Evolutionary conservation across 345 rosid species (phyloP).

Genomic region (Lepidium didymum): DNA sequence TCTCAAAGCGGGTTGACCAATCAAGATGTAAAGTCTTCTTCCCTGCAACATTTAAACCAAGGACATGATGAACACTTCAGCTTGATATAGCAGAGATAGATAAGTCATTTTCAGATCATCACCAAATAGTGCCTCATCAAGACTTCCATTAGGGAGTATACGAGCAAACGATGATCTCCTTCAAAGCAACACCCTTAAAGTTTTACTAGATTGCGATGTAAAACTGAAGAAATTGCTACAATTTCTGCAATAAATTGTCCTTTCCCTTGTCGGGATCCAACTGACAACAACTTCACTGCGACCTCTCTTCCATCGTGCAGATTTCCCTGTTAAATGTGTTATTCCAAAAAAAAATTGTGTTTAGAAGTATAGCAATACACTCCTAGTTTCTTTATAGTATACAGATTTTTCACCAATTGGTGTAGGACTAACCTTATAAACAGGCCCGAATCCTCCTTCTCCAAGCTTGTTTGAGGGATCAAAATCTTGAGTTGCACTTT

Average conservation of each 20-base stretch:
- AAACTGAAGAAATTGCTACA: slow-evolving; percentile 32
- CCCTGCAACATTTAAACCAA: slow-evolving; percentile 29
- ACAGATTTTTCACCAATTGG: background rate
- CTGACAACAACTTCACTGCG: slow-evolving; percentile 59
- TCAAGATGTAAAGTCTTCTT: slow-evolving; percentile 31
- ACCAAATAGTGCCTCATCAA: slow-evolving; percentile 34
- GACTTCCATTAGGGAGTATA: slow-evolving; percentile 55
- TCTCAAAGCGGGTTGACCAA: slow-evolving; percentile 48
- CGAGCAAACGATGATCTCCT: slow-evolving; percentile 39
- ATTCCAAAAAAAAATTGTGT: background rate
- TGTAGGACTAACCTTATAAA: slow-evolving; percentile 41
- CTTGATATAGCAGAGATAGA: background rate
- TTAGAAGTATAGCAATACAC: background rate
- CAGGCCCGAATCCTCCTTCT: slow-evolving; percentile 80
- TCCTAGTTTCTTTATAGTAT: background rate
- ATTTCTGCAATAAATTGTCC: slow-evolving; percentile 63
- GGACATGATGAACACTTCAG: background rate
- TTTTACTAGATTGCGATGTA: slow-evolving; percentile 34
- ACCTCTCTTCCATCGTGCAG: slow-evolving; percentile 36
- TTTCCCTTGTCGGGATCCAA: slow-evolving; percentile 64
- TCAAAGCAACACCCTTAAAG: slow-evolving; percentile 33
- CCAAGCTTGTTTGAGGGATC: slow-evolving; percentile 56
- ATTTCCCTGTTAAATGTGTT: slow-evolving; percentile 22
- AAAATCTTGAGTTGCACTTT: slow-evolving; percentile 57
- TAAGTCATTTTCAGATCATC: background rate